phyloP scores from a whole-genome alignment of 2,329 filamentous ascomycete genomes.

The Colletotrichum costaricense region DNA sequence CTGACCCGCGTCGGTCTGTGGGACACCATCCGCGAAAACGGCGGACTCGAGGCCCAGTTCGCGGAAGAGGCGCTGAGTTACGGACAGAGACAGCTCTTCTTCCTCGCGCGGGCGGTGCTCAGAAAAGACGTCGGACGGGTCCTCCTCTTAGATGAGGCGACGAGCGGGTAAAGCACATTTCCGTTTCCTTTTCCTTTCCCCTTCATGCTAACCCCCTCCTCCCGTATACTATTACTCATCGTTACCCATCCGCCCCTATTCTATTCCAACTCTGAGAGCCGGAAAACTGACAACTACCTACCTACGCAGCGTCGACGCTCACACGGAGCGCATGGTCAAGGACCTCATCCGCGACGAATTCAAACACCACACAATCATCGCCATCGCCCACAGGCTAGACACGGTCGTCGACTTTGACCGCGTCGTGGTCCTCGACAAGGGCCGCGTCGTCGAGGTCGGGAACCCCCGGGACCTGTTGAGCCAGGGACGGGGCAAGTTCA shows the following conservation, averaged over 20 bases:
- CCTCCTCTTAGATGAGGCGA: constrained; percentile 57
- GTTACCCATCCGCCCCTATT: no score
- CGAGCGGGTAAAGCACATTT: constrained; percentile 39
- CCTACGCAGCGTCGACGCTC: constrained; percentile 44
- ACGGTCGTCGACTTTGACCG: constrained; percentile 55
- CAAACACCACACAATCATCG: constrained; percentile 62
- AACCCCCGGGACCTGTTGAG: constrained; percentile 15
- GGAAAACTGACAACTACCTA: background rate
- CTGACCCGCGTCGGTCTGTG: constrained; percentile 33
- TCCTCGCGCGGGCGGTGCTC: constrained; percentile 45
- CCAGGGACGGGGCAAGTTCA: constrained; percentile 23
- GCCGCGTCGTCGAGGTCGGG: constrained; percentile 33
- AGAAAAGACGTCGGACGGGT: constrained; percentile 49
- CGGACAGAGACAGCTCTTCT: constrained; percentile 47
- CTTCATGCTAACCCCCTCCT: no score
- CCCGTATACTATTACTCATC: no score
- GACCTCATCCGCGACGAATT: constrained; percentile 45
- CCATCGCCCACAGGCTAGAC: constrained; percentile 52
- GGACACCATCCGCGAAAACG: constrained; percentile 40
- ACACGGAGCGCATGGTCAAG: constrained; percentile 47
- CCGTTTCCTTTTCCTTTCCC: background rate
- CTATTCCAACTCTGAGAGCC: background rate
- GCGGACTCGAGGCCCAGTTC: constrained; percentile 38
- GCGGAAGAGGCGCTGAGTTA: constrained; percentile 44
- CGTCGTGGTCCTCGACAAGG: constrained; percentile 34